These are phyloP conservation scores for Coemansia sp. DNA, from an alignment of 192 early-diverging fungal genomes.

Conservation along the genomic window DNA sequence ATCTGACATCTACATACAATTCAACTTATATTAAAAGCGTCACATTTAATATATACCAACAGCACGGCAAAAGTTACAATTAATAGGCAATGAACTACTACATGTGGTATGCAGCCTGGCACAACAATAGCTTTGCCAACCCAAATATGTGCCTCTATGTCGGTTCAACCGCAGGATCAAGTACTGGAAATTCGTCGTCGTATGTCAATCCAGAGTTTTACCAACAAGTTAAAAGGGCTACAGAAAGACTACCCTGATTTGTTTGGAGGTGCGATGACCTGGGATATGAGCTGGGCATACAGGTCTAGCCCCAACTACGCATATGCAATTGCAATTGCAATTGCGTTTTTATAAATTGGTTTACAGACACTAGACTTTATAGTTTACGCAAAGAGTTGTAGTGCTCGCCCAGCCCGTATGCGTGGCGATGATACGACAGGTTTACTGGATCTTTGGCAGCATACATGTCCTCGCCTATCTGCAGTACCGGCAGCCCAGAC, in stretches of 20 bases:
- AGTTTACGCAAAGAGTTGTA: conserved; percentile 80
- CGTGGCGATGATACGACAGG: conserved; percentile 86
- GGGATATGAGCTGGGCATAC: conserved; percentile 57
- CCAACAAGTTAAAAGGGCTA: conserved; percentile 35
- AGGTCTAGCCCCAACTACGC: conserved; percentile 27
- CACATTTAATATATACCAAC: neutral
- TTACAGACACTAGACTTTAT: neutral
- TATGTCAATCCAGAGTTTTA: conserved; percentile 48
- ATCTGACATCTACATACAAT: neutral
- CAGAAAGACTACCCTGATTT: conserved; percentile 38
- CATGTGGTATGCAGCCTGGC: conserved; percentile 59
- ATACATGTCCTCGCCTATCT: conserved; percentile 74
- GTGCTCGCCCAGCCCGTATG: conserved; percentile 92
- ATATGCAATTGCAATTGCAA: neutral
- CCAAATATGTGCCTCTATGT: conserved; percentile 57
- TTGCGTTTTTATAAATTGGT: neutral
- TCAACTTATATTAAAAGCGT: neutral
- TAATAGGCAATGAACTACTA: conserved; percentile 50
- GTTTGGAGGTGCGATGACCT: conserved; percentile 73
- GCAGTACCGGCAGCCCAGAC: conserved; percentile 71
- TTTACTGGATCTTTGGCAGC: conserved; percentile 58
- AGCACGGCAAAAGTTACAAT: neutral
- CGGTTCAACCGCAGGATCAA: conserved; percentile 56
- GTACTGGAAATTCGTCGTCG: conserved; percentile 51
- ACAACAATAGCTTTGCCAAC: conserved; percentile 53